Evolutionary conservation across 805 yeast species (phyloP).

Genomic region (Candida maris): DNA sequence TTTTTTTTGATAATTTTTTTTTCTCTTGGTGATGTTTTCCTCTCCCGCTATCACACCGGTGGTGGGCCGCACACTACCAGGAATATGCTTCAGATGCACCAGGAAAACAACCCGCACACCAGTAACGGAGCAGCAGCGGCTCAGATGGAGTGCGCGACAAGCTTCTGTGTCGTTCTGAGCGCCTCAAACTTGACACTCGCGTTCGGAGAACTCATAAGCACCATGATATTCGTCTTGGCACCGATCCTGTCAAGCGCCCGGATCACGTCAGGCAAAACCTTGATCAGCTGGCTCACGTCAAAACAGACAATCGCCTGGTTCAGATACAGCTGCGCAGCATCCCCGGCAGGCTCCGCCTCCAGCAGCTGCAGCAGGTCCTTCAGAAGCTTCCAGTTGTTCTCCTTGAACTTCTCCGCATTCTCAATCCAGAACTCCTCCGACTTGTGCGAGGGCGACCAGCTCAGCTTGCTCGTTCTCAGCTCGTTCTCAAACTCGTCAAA

Average conservation of each 20-base stretch:
- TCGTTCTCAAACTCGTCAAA: constrained; percentile 91
- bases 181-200: constrained; percentile 93
- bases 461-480: constrained; percentile 69
- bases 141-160: constrained; percentile 75
- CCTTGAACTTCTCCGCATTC: constrained; percentile 71
- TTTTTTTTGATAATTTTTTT: too few relatives aligned
- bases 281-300: constrained; percentile 62
- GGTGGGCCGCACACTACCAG: too few relatives aligned
- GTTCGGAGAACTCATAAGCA: constrained; percentile 71
- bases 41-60: too few relatives aligned
- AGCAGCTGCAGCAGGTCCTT: constrained; percentile 57
- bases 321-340: constrained; percentile 28
- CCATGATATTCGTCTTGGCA: constrained; percentile 80
- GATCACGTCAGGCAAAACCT: constrained; percentile 58
- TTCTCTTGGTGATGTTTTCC: too few relatives aligned
- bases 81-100: too few relatives aligned
- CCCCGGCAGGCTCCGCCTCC: constrained; percentile 26
- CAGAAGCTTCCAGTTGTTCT: constrained; percentile 68
- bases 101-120: too few relatives aligned
- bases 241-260: constrained; percentile 50
- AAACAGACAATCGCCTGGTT: constrained; percentile 60
- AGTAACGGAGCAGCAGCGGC: too few relatives aligned
- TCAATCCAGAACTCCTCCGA: constrained; percentile 88
- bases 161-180: constrained; percentile 87
- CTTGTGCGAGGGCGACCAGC: constrained; percentile 91